Evolutionary conservation across 306 rosid species (phyloP).

Genomic region (Cicer chorassanicum): DNA sequence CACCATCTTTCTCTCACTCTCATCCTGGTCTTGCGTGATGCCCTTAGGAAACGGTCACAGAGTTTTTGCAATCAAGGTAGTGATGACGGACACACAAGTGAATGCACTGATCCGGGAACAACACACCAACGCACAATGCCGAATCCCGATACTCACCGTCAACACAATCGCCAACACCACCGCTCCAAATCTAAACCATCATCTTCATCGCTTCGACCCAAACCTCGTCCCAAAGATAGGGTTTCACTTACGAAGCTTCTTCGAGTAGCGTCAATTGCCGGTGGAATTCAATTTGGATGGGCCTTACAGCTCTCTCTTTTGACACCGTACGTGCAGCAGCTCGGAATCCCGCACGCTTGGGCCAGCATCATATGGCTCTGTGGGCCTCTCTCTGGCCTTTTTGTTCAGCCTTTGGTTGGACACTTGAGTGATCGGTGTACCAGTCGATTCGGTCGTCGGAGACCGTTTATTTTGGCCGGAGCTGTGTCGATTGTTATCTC

Average conservation of each 20-base stretch:
- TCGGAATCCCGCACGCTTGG: conserved; percentile 95
- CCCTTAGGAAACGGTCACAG: conserved; percentile 42
- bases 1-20: conserved; percentile 24
- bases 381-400: conserved; percentile 84
- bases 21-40: conserved; percentile 46
- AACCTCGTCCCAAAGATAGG: conserved; percentile 39
- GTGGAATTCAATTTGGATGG: conserved; percentile 98
- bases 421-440: conserved; percentile 77
- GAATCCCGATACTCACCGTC: conserved; percentile 56
- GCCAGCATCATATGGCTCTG: conserved; percentile 91
- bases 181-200: conserved; percentile 51
- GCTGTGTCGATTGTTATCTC: conserved; percentile 58
- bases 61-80: background rate
- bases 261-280: conserved; percentile 79
- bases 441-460: conserved; percentile 86
- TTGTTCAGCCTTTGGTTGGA: conserved; percentile 89
- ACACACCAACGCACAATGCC: conserved; percentile 46
- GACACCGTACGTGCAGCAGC: conserved; percentile 94
- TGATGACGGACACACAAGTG: background rate
- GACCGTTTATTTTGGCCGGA: conserved; percentile 77
- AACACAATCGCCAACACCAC: conserved; percentile 30
- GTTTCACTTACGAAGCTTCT: conserved; percentile 61
- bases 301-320: conserved; percentile 89
- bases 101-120: background rate
- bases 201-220: conserved; percentile 38